A percentile compares a stretch with the other conserved stretches of the same genome.
These are phyloP conservation scores for Pulveroboletus sp. DNA, from an alignment of 768 basidiomycete species.

Conservation along the genomic window DNA sequence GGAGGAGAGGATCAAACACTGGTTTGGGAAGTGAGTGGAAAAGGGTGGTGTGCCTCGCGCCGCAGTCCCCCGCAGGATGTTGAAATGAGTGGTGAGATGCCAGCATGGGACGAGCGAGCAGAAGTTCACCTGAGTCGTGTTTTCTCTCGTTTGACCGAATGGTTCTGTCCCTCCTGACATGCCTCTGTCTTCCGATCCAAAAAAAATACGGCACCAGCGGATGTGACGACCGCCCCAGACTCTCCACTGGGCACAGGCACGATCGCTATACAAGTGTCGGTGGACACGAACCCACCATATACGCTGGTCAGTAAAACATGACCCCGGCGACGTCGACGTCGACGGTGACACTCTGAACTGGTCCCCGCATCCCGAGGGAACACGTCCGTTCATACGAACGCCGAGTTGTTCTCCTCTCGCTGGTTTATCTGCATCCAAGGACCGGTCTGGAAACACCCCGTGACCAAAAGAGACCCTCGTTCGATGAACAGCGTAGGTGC, in stretches of 20 bases:
- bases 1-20: neutral
- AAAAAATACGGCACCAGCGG: too few relatives aligned
- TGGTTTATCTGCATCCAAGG: neutral
- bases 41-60: constrained; percentile 17
- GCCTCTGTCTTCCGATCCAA: too few relatives aligned
- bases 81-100: too few relatives aligned
- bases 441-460: constrained; percentile 4
- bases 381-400: constrained; percentile 48
- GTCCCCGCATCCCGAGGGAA: constrained; percentile 53
- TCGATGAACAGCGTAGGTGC: too few relatives aligned
- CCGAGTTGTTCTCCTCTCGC: too few relatives aligned
- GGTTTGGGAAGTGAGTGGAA: neutral
- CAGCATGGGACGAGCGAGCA: too few relatives aligned
- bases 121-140: too few relatives aligned
- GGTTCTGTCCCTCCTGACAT: too few relatives aligned
- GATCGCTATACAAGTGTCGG: constrained; percentile 29
- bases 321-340: too few relatives aligned
- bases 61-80: constrained; percentile 11
- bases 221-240: too few relatives aligned
- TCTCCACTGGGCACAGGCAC: constrained; percentile 58
- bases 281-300: neutral
- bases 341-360: too few relatives aligned
- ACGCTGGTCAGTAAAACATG: constrained; percentile 20
- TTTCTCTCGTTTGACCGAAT: too few relatives aligned
- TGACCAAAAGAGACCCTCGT: constrained; percentile 1